These are phyloP conservation scores for Hydnomerulius pinastri DNA, from an alignment of 768 basidiomycete species.

Conservation along the genomic window DNA sequence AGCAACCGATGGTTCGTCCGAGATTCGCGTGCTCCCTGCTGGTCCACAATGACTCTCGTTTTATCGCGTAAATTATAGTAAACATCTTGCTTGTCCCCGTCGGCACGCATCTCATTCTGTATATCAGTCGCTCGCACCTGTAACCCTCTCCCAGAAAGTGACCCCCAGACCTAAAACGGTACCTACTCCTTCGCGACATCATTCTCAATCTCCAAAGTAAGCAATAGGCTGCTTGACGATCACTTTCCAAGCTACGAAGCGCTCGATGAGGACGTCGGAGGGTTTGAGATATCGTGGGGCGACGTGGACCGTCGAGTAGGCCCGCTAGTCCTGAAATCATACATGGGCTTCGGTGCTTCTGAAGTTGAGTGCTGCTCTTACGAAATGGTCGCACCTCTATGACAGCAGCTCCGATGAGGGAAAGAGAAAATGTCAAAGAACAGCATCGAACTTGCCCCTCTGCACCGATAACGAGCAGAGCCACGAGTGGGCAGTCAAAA, in stretches of 20 bases:
- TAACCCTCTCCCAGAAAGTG: conserved; percentile 98
- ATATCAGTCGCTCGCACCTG: too few species aligned
- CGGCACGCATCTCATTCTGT: too few species aligned
- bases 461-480: too few species aligned
- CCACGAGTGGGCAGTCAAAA: too few species aligned
- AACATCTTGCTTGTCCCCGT: conserved; percentile 61
- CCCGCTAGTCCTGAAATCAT: too few species aligned
- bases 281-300: conserved; percentile 88
- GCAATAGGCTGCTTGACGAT: conserved; percentile 95
- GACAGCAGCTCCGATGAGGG: too few species aligned
- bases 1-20: conserved; percentile 93
- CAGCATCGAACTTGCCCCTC: too few species aligned
- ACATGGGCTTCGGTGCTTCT: too few species aligned
- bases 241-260: conserved; percentile 91
- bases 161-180: conserved; percentile 91
- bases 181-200: conserved; percentile 93
- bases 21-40: conserved; percentile 96
- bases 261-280: conserved; percentile 95
- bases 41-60: conserved; percentile 90
- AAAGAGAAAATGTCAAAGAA: too few species aligned
- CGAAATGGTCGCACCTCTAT: too few species aligned
- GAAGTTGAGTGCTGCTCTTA: too few species aligned
- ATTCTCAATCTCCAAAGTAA: conserved; percentile 95
- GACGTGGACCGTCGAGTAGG: too few species aligned
- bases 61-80: conserved; percentile 94